Evolutionary conservation across 2,329 filamentous ascomycete genomes (phyloP).

Genomic region (Aspergillus sp.): DNA sequence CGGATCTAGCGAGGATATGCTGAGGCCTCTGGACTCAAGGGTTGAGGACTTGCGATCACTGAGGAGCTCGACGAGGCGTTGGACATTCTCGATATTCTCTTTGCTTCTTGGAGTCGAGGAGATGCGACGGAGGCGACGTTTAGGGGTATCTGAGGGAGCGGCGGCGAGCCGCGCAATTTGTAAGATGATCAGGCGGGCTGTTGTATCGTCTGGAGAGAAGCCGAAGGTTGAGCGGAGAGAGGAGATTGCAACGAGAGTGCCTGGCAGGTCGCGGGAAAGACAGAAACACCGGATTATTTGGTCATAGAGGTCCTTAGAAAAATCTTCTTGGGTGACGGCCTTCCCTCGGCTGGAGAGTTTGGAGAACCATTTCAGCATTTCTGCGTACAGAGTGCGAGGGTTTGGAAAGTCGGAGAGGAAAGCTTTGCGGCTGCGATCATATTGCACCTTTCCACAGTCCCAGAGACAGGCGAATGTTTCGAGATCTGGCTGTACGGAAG

Average conservation of each 20-base stretch:
- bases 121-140: slow-evolving; percentile 42
- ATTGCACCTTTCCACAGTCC: slow-evolving; percentile 51
- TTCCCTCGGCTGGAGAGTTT: slow-evolving; percentile 31
- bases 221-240: slow-evolving; percentile 46
- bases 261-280: slow-evolving; percentile 49
- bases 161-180: slow-evolving; percentile 49
- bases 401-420: slow-evolving; percentile 49
- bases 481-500: slow-evolving; percentile 60
- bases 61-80: slow-evolving; percentile 46
- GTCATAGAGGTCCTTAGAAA: slow-evolving; percentile 53
- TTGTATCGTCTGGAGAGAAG: slow-evolving; percentile 48
- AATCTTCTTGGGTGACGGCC: slow-evolving; percentile 33
- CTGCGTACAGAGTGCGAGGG: slow-evolving; percentile 46
- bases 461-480: slow-evolving; percentile 70
- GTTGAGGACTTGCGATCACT: slow-evolving; percentile 36
- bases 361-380: slow-evolving; percentile 51
- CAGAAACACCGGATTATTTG: slow-evolving; percentile 54
- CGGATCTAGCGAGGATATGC: slow-evolving; percentile 36
- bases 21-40: slow-evolving; percentile 32
- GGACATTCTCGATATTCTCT: slow-evolving; percentile 46
- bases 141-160: slow-evolving; percentile 33
- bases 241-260: slow-evolving; percentile 51
- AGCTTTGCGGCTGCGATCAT: slow-evolving; percentile 48
- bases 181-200: slow-evolving; percentile 49
- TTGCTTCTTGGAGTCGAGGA: slow-evolving; percentile 43